These are phyloP conservation scores for Pestalotiopsis fici DNA, from an alignment of 2,329 filamentous ascomycete species.

Conservation along the genomic window DNA sequence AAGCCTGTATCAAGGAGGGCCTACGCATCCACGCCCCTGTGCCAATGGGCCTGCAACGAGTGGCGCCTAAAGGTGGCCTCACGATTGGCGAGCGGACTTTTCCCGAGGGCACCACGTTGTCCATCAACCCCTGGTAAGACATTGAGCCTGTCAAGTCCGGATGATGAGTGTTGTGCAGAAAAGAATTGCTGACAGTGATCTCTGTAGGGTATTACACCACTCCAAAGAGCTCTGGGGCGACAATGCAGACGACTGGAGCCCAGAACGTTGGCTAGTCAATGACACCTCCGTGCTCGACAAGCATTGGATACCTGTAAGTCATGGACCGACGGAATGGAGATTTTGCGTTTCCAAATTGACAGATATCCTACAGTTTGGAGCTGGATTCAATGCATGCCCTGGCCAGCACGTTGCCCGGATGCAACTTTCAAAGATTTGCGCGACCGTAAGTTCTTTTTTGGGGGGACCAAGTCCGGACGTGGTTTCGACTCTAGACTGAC, in stretches of 20 bases:
- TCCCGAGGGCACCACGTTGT: constrained; percentile 7
- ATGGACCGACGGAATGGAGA: too few species aligned
- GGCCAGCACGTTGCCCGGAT: constrained; percentile 11
- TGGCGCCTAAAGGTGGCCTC: background rate
- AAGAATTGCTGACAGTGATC: background rate
- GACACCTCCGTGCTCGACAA: constrained; percentile 5
- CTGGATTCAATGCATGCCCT: constrained; percentile 2
- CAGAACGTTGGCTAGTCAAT: constrained; percentile 1
- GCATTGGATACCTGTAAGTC: constrained; percentile 7
- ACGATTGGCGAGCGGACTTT: constrained; percentile 7
- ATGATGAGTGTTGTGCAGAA: too few species aligned
- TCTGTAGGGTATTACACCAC: background rate
- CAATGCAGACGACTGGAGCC: constrained; percentile 3
- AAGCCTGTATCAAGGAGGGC: constrained; percentile 24
- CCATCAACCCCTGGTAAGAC: constrained; percentile 6
- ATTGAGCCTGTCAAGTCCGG: constrained; percentile 14
- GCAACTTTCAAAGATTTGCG: constrained; percentile 4
- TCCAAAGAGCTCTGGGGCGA: constrained; percentile 7
- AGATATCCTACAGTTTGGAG: background rate
- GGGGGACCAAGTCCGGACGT: background rate
- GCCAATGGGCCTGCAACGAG: constrained; percentile 1
- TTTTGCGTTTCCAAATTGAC: background rate
- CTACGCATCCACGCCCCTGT: constrained; percentile 22
- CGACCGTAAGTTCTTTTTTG: background rate
- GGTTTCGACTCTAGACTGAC: background rate